Evolutionary conservation across 2,329 filamentous ascomycete species (phyloP).

Genomic region (Annulohypoxylon truncatum): DNA sequence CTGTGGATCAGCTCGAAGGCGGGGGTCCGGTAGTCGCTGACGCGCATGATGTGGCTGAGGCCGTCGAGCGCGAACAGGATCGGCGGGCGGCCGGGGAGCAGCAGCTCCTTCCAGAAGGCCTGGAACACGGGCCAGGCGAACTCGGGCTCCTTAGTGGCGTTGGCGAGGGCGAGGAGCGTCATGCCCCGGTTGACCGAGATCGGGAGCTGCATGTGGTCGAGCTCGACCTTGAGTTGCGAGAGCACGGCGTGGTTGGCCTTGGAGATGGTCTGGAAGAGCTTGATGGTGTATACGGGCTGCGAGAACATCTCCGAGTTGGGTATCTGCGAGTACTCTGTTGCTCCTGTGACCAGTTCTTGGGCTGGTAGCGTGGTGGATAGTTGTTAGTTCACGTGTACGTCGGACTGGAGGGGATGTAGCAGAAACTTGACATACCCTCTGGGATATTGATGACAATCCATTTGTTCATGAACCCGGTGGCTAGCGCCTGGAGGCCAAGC

Average conservation of each 20-base stretch:
- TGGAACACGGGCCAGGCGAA: conserved; percentile 83
- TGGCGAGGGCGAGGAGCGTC: conserved; percentile 75
- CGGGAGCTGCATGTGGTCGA: conserved; percentile 68
- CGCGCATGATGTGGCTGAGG: conserved; percentile 82
- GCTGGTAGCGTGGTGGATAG: conserved; percentile 56
- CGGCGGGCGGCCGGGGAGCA: conserved; percentile 57
- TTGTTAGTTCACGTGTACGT: conserved; percentile 10
- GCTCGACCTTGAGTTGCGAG: conserved; percentile 58
- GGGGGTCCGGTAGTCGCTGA: conserved; percentile 79
- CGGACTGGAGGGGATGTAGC: background rate
- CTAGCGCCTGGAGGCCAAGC: conserved; percentile 83
- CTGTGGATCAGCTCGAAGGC: conserved; percentile 82
- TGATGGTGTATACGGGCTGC: conserved; percentile 81
- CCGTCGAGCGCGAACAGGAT: conserved; percentile 84
- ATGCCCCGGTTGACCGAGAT: conserved; percentile 67
- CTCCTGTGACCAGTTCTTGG: conserved; percentile 82
- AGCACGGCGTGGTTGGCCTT: conserved; percentile 79
- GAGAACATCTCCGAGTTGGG: conserved; percentile 74
- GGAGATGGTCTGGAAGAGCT: conserved; percentile 77
- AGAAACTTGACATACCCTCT: conserved; percentile 72
- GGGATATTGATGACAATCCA: conserved; percentile 93
- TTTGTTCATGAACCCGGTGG: conserved; percentile 81
- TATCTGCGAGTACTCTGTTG: conserved; percentile 82
- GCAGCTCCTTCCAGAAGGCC: conserved; percentile 84
- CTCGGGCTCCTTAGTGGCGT: conserved; percentile 79